Conservation (phyloP, 768 basidiomycete genomes). For the Exidia glandulosa region DNA sequence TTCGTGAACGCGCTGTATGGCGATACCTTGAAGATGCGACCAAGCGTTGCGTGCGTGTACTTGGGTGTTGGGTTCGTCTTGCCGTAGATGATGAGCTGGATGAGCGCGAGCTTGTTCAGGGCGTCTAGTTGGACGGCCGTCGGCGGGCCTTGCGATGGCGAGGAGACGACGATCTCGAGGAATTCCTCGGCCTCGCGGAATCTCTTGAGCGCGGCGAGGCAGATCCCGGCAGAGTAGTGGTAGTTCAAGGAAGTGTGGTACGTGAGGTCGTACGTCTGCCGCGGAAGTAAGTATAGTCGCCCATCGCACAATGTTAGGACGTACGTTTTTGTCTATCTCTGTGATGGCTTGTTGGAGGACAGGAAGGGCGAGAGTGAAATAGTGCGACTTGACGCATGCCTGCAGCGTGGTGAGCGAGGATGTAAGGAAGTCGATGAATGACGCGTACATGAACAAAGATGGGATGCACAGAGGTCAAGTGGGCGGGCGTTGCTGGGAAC, state of each 20-base stretch:
- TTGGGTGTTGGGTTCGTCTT: slow-evolving; percentile 49
- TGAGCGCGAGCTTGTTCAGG: slow-evolving; percentile 67
- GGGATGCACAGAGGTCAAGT: slow-evolving; percentile 62
- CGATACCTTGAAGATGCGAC: slow-evolving; percentile 52
- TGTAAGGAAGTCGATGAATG: not conserved
- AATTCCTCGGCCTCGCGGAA: slow-evolving; percentile 65
- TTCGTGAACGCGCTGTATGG: slow-evolving; percentile 55
- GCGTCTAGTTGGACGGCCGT: slow-evolving; percentile 76
- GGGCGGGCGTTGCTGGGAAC: slow-evolving; percentile 44
- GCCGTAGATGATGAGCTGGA: slow-evolving; percentile 70
- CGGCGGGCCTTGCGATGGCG: slow-evolving; percentile 41
- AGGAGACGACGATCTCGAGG: slow-evolving; percentile 68
- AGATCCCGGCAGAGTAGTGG: slow-evolving; percentile 73
- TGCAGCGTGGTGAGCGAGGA: slow-evolving; percentile 16
- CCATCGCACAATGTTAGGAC: not conserved
- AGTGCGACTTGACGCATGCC: slow-evolving; percentile 45
- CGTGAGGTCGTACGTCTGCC: slow-evolving; percentile 35
- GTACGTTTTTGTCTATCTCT: slow-evolving; percentile 38
- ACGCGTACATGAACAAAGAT: slow-evolving; percentile 49
- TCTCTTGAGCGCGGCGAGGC: slow-evolving; percentile 46
- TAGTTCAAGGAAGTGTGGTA: slow-evolving; percentile 79
- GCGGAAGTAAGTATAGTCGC: not conserved
- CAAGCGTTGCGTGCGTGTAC: slow-evolving; percentile 52
- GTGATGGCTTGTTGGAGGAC: slow-evolving; percentile 55
- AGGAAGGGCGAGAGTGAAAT: slow-evolving; percentile 47